These are phyloP conservation scores for Raphidocelis subcapitata DNA, from an alignment of 139 green algal genomes.

Conservation along the genomic window DNA sequence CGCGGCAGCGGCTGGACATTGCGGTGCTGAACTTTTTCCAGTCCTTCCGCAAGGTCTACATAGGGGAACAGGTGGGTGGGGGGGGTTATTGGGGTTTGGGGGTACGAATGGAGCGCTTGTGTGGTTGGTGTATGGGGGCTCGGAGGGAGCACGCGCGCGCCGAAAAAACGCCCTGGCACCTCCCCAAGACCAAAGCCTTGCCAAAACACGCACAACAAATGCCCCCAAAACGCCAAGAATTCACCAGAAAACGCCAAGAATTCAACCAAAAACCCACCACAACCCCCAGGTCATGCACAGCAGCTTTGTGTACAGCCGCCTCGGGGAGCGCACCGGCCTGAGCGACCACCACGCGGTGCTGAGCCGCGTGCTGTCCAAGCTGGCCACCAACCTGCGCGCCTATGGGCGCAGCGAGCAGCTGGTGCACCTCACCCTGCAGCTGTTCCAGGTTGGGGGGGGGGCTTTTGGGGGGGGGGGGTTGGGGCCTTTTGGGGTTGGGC, in stretches of 20 bases:
- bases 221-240: too few species aligned
- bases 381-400: constrained; percentile 87
- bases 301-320: constrained; percentile 89
- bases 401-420: constrained; percentile 82
- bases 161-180: not conserved
- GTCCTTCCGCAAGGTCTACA: constrained; percentile 95
- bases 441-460: constrained; percentile 79
- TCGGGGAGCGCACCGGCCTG: constrained; percentile 77
- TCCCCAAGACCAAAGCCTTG: too few species aligned
- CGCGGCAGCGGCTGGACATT: constrained; percentile 88
- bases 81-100: too few species aligned
- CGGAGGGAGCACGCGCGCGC: not conserved
- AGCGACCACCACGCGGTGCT: constrained; percentile 88
- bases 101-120: not conserved
- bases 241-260: not conserved
- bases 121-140: not conserved
- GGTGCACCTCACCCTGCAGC: constrained; percentile 81
- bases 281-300: constrained; percentile 87
- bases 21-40: constrained; percentile 95
- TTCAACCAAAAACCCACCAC: not conserved
- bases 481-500: too few species aligned
- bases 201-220: too few species aligned
- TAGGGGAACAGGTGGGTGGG: constrained; percentile 85
- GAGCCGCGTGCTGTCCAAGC: constrained; percentile 87
- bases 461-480: too few species aligned